These are phyloP conservation scores for Leishmania gerbilli DNA, from an alignment of 208 protist species.

Conservation along the genomic window DNA sequence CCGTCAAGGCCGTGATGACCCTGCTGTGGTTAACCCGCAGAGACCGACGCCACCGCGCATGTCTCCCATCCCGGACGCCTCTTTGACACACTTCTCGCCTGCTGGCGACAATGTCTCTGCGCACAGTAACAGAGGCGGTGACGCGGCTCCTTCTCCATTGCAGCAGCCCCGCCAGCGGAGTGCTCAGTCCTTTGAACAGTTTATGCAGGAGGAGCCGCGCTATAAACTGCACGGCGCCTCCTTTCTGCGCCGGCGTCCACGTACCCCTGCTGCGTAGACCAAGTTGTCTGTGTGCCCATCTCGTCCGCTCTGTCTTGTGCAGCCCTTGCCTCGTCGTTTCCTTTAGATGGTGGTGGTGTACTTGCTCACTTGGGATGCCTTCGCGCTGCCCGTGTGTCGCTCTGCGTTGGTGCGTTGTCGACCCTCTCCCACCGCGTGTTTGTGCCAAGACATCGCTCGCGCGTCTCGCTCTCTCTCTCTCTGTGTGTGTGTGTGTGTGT, in stretches of 20 bases:
- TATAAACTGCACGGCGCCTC: slow-evolving; percentile 49
- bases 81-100: neutral
- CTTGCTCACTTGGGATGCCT: neutral
- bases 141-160: neutral
- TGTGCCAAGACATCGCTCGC: too few relatives aligned
- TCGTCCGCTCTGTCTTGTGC: neutral
- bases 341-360: neutral
- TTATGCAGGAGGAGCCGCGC: slow-evolving; percentile 68
- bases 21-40: neutral
- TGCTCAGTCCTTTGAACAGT: slow-evolving; percentile 63
- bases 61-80: neutral
- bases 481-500: neutral
- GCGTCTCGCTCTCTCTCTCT: neutral
- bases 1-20: neutral
- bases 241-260: slow-evolving; percentile 13
- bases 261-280: neutral
- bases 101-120: neutral
- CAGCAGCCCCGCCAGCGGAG: neutral
- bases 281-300: neutral
- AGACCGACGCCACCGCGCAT: neutral
- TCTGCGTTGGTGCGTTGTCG: neutral
- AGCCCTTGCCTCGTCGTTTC: neutral
- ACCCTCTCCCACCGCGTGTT: neutral
- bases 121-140: neutral
- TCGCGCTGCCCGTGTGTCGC: neutral